Conservation (phyloP, 495 filamentous ascomycete species). For the Aspergillus sclerotioniger region DNA sequence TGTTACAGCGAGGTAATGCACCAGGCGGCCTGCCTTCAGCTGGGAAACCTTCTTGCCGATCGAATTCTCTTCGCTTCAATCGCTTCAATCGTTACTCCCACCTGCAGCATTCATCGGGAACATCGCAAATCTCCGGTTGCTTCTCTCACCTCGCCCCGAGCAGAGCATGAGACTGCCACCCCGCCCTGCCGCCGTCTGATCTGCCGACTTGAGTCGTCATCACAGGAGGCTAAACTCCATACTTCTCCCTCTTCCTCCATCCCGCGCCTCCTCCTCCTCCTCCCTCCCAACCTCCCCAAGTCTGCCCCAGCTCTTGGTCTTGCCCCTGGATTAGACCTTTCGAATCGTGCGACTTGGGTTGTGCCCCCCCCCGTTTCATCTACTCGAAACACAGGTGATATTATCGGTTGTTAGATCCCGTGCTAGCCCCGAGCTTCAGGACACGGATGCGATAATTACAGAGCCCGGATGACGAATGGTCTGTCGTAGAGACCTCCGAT, state of each 20-base stretch:
- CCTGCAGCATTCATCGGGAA: neutral
- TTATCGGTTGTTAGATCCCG: neutral
- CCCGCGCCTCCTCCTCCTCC: slow-evolving; percentile 7
- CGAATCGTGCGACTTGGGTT: neutral
- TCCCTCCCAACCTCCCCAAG: slow-evolving; percentile 12
- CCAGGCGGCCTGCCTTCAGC: neutral
- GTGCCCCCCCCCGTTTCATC: neutral
- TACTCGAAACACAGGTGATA: neutral
- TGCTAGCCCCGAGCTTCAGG: slow-evolving; percentile 15
- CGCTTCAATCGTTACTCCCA: neutral
- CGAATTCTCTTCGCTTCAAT: neutral
- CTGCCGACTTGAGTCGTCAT: slow-evolving; percentile 13
- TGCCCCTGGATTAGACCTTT: neutral
- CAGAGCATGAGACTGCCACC: neutral
- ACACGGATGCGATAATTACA: slow-evolving; percentile 37
- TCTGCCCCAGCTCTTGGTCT: neutral
- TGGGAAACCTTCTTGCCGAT: slow-evolving; percentile 4
- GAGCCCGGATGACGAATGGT: slow-evolving; percentile 44
- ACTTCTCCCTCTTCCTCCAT: slow-evolving; percentile 12
- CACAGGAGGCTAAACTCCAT: slow-evolving; percentile 15
- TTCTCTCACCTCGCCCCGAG: neutral
- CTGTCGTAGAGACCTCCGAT: slow-evolving; percentile 42
- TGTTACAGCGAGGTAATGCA: neutral
- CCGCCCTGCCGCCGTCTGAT: neutral
- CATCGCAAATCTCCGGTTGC: neutral